Evolutionary conservation across 257 asterid genomes (phyloP).

Genomic region (Parsonsia alboflavescens): DNA sequence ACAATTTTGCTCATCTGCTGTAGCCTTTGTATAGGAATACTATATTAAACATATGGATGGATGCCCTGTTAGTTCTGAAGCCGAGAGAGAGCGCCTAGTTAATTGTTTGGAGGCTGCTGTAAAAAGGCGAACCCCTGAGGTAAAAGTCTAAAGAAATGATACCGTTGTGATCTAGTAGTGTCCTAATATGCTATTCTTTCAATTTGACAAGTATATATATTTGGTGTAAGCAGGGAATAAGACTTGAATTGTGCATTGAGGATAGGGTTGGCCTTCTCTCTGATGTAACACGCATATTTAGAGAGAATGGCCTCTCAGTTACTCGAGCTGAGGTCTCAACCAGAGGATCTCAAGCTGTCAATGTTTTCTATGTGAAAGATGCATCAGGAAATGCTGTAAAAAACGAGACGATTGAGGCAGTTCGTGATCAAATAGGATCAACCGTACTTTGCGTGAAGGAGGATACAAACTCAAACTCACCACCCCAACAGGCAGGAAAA

Average conservation of each 20-base stretch:
- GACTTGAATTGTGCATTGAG: constrained; percentile 43
- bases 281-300: constrained; percentile 48
- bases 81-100: constrained; percentile 42
- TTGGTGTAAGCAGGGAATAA: constrained; percentile 39
- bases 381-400: constrained; percentile 36
- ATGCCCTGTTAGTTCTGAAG: constrained; percentile 43
- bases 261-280: constrained; percentile 49
- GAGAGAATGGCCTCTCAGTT: constrained; percentile 54
- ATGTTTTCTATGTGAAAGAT: constrained; percentile 44
- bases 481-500: constrained; percentile 25
- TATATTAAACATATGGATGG: constrained; percentile 53
- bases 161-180: not conserved
- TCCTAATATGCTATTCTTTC: not conserved
- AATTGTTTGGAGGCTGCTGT: constrained; percentile 58
- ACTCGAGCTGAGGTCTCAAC: constrained; percentile 50
- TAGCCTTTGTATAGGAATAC: constrained; percentile 34
- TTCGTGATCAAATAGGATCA: constrained; percentile 39
- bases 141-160: constrained; percentile 4
- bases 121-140: constrained; percentile 49
- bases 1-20: not conserved
- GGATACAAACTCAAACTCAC: constrained; percentile 25
- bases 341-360: constrained; percentile 36
- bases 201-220: not conserved
- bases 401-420: constrained; percentile 40
- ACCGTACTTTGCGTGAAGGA: constrained; percentile 40